A percentile compares a stretch with the other conserved stretches of the same genome.
Conservation (phyloP, 2,329 filamentous ascomycete genomes). For the Penicillium sp. region DNA sequence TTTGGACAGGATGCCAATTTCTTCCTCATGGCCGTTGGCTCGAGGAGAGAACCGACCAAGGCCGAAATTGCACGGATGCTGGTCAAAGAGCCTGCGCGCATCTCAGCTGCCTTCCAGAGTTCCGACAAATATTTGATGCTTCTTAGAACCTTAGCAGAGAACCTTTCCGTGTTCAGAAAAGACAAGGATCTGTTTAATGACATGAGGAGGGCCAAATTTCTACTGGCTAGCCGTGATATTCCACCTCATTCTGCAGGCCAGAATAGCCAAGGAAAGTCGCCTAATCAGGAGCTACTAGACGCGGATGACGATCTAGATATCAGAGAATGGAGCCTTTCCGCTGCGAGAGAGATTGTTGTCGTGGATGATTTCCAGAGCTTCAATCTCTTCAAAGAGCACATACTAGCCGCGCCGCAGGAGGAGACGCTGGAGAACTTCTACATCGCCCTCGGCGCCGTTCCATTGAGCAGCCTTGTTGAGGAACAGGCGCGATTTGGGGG, state of each 20-base stretch:
- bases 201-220: conserved; percentile 71
- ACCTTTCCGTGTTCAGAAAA: conserved; percentile 65
- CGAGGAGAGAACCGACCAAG: conserved; percentile 86
- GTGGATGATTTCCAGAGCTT: conserved; percentile 88
- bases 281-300: conserved; percentile 46
- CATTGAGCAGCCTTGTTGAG: conserved; percentile 68
- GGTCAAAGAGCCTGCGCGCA: conserved; percentile 76
- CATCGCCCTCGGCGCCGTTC: conserved; percentile 70
- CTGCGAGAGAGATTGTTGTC: conserved; percentile 69
- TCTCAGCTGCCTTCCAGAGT: conserved; percentile 75
- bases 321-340: conserved; percentile 74
- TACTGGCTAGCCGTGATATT: conserved; percentile 80
- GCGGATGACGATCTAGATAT: conserved; percentile 63
- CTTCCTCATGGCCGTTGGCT: conserved; percentile 84
- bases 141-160: conserved; percentile 75
- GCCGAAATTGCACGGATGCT: conserved; percentile 78
- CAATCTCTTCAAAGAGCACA: conserved; percentile 76
- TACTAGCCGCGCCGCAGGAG: conserved; percentile 87
- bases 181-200: conserved; percentile 74
- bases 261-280: conserved; percentile 14
- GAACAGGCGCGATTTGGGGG: conserved; percentile 72
- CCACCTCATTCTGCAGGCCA: conserved; percentile 31
- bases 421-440: conserved; percentile 85
- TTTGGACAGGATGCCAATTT: conserved; percentile 84
- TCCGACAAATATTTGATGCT: conserved; percentile 84